Conservation (phyloP, 1,139 yeast genomes). For the Candida pseudoviswanathii region DNA sequence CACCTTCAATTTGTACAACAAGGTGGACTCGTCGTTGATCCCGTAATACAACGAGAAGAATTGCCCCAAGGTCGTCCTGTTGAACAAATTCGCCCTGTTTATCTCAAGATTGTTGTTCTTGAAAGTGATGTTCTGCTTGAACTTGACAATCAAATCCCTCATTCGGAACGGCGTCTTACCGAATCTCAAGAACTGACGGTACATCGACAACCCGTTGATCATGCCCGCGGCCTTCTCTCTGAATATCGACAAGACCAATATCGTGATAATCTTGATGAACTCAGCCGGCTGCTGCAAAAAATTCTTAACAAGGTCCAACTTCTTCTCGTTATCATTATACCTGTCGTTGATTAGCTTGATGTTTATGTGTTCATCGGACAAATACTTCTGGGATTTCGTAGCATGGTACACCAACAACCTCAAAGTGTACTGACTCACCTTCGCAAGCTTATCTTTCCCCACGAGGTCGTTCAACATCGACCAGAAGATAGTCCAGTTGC, state of each 20-base stretch:
- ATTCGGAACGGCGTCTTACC: slow-evolving; percentile 71
- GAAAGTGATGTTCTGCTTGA: slow-evolving; percentile 16
- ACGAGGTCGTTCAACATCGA: slow-evolving; percentile 53
- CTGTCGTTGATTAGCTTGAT: slow-evolving; percentile 31
- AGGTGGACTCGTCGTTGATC: slow-evolving; percentile 59
- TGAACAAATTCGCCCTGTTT: slow-evolving; percentile 36
- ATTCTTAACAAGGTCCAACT: slow-evolving; percentile 37
- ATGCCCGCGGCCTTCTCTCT: slow-evolving; percentile 39
- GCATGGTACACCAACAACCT: slow-evolving; percentile 56
- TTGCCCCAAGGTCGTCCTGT: slow-evolving; percentile 48
- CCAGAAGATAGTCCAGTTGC: slow-evolving; percentile 48
- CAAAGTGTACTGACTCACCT: slow-evolving; percentile 59
- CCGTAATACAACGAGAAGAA: slow-evolving; percentile 60
- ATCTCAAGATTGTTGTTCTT: slow-evolving; percentile 17
- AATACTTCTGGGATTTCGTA: slow-evolving; percentile 35
- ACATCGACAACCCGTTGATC: slow-evolving; percentile 55
- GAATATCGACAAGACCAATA: slow-evolving; percentile 33
- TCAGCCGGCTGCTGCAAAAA: slow-evolving; percentile 46
- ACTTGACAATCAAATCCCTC: slow-evolving; percentile 27
- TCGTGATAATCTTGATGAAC: slow-evolving; percentile 38
- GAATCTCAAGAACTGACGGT: slow-evolving; percentile 69
- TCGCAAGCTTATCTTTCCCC: slow-evolving; percentile 74
- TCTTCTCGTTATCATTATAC: slow-evolving; percentile 37
- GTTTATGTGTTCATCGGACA: slow-evolving; percentile 38
- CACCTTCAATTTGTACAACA: slow-evolving; percentile 56